Evolutionary conservation across 2,329 filamentous ascomycete species (phyloP), one percentile per base, ranked within the genome.

Genomic region (Hymenoscyphus fructigenus): DNA sequence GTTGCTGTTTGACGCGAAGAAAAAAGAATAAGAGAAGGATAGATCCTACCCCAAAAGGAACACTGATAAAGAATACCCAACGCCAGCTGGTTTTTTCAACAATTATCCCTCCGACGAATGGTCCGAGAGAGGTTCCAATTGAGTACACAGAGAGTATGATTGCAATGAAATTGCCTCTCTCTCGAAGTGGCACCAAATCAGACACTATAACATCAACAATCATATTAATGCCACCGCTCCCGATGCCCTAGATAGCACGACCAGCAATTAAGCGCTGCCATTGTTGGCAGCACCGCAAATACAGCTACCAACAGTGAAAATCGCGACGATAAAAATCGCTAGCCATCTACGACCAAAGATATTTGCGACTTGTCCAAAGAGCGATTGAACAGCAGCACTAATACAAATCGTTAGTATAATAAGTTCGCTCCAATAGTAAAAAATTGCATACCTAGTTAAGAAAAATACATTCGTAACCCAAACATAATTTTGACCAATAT

Each of bases 61-160:
- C 9, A 58, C 87, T 87, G 71, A 87, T 82, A 81, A 82, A 86
- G 72, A 87, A 87, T 1, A 86, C 77, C 66, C 66, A 68, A 20
- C 62, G 26, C 65, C 66, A 68, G 41, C 23, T 14, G 57, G n/a
- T 14, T 59, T 4, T 23, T 9, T 55, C 28, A 66, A 28, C 23
- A 47, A 32, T 32, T 4, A 32, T 34, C 44, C 66, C 66, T 0
- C 66, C 66, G 26, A 66, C 7, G 10, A 66, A 50, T 9, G 67
- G 65, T 2, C 60, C 64, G 29, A 61, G 12, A 5, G 76, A 76
- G 38, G 78, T 73, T 23, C 75, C 74, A 53, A 77, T 41, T 17
- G 38, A 12, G 12, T 14, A 71, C 5, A 41, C 41, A 14, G 9
- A n/a, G 9, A 38, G 26, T 5, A 65, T 50, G 10, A 77, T 72